phyloP scores from a whole-genome alignment of 2,329 filamentous ascomycete species.

The Aspergillus tamarii region DNA sequence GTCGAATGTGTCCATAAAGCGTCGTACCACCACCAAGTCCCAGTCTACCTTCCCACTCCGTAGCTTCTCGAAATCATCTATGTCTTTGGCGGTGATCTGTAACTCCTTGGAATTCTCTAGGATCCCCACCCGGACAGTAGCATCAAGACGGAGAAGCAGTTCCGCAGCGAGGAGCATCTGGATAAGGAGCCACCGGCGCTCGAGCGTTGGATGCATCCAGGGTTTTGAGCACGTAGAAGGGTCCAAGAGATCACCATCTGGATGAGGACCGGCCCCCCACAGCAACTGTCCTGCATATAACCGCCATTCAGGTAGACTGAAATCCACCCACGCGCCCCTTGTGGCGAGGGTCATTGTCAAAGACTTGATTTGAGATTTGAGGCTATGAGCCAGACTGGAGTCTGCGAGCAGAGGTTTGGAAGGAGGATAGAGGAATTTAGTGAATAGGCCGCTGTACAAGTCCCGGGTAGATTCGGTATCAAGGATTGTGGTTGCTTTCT shows the following conservation, averaged over 20 bases:
- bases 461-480: slow-evolving; percentile 37
- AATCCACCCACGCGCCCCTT: slow-evolving; percentile 51
- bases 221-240: slow-evolving; percentile 19
- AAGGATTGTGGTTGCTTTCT: slow-evolving; percentile 38
- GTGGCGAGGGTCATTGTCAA: slow-evolving; percentile 47
- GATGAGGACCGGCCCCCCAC: slow-evolving; percentile 44
- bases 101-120: slow-evolving; percentile 44
- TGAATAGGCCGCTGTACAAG: slow-evolving; percentile 41
- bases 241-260: slow-evolving; percentile 37
- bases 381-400: slow-evolving; percentile 33
- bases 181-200: slow-evolving; percentile 58
- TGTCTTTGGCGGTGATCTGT: slow-evolving; percentile 46
- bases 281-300: slow-evolving; percentile 51
- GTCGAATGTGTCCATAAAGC: slow-evolving; percentile 57
- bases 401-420: slow-evolving; percentile 29
- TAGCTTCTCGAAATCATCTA: slow-evolving; percentile 49
- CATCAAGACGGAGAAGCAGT: slow-evolving; percentile 57
- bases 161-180: slow-evolving; percentile 60
- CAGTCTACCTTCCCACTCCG: slow-evolving; percentile 58
- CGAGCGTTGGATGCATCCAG: slow-evolving; percentile 35
- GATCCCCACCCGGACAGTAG: slow-evolving; percentile 46
- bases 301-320: slow-evolving; percentile 51
- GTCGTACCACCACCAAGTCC: slow-evolving; percentile 58
- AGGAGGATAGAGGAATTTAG: slow-evolving; percentile 42
- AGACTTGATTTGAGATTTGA: slow-evolving; percentile 51